Conservation (phyloP, 495 filamentous ascomycete species). For the Xeromyces bisporus region DNA sequence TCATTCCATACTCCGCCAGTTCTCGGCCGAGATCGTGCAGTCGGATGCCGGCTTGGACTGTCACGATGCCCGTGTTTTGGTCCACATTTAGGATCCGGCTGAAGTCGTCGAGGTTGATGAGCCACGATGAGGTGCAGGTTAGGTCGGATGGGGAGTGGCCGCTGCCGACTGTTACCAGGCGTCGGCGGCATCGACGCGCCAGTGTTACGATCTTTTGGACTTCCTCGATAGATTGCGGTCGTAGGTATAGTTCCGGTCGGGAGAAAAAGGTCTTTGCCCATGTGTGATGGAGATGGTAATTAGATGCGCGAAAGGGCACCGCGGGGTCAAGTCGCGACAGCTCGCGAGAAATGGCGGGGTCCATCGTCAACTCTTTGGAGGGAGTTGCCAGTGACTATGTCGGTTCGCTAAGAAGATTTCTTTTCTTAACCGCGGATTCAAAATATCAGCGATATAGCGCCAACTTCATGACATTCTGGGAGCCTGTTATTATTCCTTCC, state of each 20-base stretch:
- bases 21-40: conserved; percentile 49
- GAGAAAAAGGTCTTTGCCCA: conserved; percentile 89
- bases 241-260: conserved; percentile 76
- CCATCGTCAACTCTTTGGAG: conserved; percentile 20
- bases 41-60: conserved; percentile 72
- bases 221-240: conserved; percentile 59
- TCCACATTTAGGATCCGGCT: conserved; percentile 54
- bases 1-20: conserved; percentile 55
- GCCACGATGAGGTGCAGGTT: conserved; percentile 88
- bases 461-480: too few relatives aligned
- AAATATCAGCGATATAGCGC: too few relatives aligned
- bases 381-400: too few relatives aligned
- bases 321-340: conserved; percentile 36
- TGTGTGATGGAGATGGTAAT: conserved; percentile 67
- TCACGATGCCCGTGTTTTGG: conserved; percentile 41
- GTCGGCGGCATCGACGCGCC: conserved; percentile 63
- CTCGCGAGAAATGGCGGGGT: conserved; percentile 33
- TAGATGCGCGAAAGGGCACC: conserved; percentile 59
- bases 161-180: conserved; percentile 65
- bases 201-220: conserved; percentile 68
- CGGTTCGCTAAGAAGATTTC: too few relatives aligned
- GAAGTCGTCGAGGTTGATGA: conserved; percentile 81
- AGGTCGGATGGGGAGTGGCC: conserved; percentile 84
- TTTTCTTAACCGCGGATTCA: too few relatives aligned
- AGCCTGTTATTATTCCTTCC: too few relatives aligned